Evolutionary conservation across 495 filamentous ascomycete species (phyloP).

Genomic region (Penicillium pancosmium): DNA sequence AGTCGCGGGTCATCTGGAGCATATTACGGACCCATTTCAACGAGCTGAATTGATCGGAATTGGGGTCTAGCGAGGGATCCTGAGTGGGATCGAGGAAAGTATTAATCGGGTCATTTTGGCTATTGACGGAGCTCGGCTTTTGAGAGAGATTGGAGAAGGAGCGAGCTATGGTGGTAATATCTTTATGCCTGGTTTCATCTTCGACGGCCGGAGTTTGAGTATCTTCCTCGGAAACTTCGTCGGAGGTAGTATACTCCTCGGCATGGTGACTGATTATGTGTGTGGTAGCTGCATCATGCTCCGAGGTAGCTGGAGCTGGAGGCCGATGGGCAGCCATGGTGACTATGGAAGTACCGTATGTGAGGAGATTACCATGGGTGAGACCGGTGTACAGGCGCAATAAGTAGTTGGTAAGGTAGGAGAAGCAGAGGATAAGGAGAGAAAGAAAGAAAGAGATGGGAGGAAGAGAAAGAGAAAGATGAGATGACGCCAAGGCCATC

Average conservation of each 20-base stretch:
- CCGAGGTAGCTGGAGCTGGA: conserved; percentile 25
- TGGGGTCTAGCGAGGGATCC: conserved; percentile 48
- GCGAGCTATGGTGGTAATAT: conserved; percentile 44
- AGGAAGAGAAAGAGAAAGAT: neutral
- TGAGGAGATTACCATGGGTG: neutral
- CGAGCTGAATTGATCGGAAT: conserved; percentile 44
- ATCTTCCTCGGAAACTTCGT: conserved; percentile 19
- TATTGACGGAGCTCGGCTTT: conserved; percentile 22
- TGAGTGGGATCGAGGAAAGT: conserved; percentile 45
- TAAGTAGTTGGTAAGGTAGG: neutral
- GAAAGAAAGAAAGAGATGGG: neutral
- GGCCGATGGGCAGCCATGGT: conserved; percentile 18
- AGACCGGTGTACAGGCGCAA: neutral
- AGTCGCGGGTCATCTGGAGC: conserved; percentile 44
- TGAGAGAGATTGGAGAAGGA: conserved; percentile 44
- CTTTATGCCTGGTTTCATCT: conserved; percentile 28
- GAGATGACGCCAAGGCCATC: conserved; percentile 3
- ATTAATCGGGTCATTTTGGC: conserved; percentile 37
- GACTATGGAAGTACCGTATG: neutral
- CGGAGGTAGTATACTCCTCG: conserved; percentile 7
- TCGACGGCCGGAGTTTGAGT: conserved; percentile 9
- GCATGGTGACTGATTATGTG: conserved; percentile 11
- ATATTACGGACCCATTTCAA: conserved; percentile 52
- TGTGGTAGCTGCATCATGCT: conserved; percentile 15
- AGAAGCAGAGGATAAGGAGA: neutral